phyloP scores from a whole-genome alignment of 1,284 basidiomycete genomes.

The Sporisorium reilianum region DNA sequence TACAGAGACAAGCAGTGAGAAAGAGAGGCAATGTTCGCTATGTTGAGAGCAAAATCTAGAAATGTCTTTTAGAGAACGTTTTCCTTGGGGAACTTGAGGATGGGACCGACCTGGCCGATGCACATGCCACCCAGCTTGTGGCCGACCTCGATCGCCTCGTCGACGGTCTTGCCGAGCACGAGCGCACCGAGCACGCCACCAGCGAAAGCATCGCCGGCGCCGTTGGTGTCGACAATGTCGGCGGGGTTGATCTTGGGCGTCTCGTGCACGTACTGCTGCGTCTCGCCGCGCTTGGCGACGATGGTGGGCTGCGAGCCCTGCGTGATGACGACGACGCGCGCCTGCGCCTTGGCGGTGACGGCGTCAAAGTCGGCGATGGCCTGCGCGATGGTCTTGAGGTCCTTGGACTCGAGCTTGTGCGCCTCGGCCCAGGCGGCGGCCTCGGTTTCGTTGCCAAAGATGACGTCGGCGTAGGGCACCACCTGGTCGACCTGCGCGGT shows the following conservation, averaged over 20 bases:
- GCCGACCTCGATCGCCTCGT: slow-evolving; percentile 84
- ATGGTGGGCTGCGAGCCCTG: slow-evolving; percentile 87
- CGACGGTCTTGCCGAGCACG: slow-evolving; percentile 82
- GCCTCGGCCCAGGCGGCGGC: slow-evolving; percentile 87
- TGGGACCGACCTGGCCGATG: slow-evolving; percentile 80
- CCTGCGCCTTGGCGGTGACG: slow-evolving; percentile 67
- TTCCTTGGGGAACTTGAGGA: slow-evolving; percentile 67
- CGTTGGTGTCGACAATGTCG: slow-evolving; percentile 92
- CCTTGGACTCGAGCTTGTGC: slow-evolving; percentile 58
- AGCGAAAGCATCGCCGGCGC: slow-evolving; percentile 99
- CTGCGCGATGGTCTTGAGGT: slow-evolving; percentile 65
- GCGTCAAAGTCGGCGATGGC: slow-evolving; percentile 62
- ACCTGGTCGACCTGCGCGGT: slow-evolving; percentile 71
- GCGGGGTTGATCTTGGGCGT: slow-evolving; percentile 71
- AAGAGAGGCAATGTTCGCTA: slow-evolving; percentile 18
- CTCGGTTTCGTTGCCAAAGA: slow-evolving; percentile 88
- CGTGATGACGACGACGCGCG: slow-evolving; percentile 91
- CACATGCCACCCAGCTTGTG: slow-evolving; percentile 91
- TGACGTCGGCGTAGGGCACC: slow-evolving; percentile 64
- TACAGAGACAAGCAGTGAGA: not conserved
- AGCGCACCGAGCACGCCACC: slow-evolving; percentile 93
- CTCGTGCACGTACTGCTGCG: slow-evolving; percentile 72
- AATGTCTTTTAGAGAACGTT: slow-evolving; percentile 45
- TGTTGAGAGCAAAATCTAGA: slow-evolving; percentile 35
- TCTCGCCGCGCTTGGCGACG: slow-evolving; percentile 76